Evolutionary conservation across 1,139 yeast species (phyloP).

Genomic region (Candida glucosophila): DNA sequence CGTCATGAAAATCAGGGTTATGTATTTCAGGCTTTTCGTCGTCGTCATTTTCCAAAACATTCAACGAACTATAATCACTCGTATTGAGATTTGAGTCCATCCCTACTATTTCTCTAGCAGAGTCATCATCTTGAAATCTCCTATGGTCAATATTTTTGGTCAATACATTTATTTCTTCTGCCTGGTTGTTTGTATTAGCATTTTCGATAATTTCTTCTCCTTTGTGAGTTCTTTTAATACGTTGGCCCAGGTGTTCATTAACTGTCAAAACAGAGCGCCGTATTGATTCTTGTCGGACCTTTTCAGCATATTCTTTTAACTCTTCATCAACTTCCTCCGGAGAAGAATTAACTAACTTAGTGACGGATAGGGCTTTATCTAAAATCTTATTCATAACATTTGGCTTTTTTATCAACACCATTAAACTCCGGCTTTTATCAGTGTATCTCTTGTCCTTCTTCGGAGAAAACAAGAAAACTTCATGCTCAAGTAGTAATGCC

Average conservation of each 20-base stretch:
- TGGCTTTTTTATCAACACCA: slow-evolving; percentile 27
- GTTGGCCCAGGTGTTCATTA: slow-evolving; percentile 39
- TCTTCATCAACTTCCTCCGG: slow-evolving; percentile 54
- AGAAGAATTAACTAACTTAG: slow-evolving; percentile 20
- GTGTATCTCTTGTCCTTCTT: slow-evolving; percentile 24
- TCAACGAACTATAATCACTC: slow-evolving; percentile 5
- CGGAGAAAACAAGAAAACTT: slow-evolving; percentile 20
- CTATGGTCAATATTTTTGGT: slow-evolving; percentile 38
- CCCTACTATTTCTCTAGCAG: slow-evolving; percentile 7
- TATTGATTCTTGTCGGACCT: slow-evolving; percentile 61
- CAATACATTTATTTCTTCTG: slow-evolving; percentile 24
- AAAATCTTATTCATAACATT: slow-evolving; percentile 20
- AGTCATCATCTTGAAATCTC: slow-evolving; percentile 16
- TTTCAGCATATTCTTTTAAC: slow-evolving; percentile 59
- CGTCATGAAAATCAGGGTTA: slow-evolving; percentile 2
- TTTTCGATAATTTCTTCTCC: slow-evolving; percentile 78
- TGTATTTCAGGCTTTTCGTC: slow-evolving; percentile 7
- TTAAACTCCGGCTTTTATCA: slow-evolving; percentile 34
- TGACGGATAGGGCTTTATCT: slow-evolving; percentile 17
- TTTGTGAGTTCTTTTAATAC: slow-evolving; percentile 72
- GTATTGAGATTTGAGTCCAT: slow-evolving; percentile 5
- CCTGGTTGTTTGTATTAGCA: slow-evolving; percentile 17
- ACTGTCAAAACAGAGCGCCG: slow-evolving; percentile 55
- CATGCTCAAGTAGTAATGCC: slow-evolving; percentile 35
- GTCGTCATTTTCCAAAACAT: slow-evolving; percentile 13